Base-by-base conservation (phyloP, 148 eudicot species). In the Rhododendron henanense region DNA sequence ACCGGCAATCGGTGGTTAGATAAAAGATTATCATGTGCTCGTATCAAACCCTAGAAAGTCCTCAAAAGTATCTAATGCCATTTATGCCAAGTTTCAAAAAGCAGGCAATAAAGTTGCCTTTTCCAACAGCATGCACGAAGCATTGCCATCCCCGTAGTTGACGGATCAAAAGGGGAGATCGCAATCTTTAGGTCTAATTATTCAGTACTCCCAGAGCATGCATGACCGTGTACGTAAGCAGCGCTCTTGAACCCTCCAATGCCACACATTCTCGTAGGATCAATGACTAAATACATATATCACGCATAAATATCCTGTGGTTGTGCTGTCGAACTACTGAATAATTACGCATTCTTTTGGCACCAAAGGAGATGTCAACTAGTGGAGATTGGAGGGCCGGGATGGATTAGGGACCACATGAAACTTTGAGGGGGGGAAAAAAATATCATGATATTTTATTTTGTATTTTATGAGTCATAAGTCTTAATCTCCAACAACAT, bases 321-420 rank as follows among this genome's bases (percentile, higher is more conserved):
- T 0, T 6, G 25, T 59, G 65, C 25, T 59, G 0, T 7, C 9
- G 25, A 6, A 6, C 25, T 59, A 5, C n/a, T 59, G 65, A 59
- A 59, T 59, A 21, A 6, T 59, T 59, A 6, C 25, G 21, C 23
- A 3, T 59, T 41, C 65, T 25, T 65, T 23, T 9, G 31, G 41
- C 21, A 73, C 77, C 19, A 14, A 73, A 73, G 9, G 11, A 23
- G 41, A 73, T 33, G 4, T 33, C 1, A 71, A 33, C 41, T 37
- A 39, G 79, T 75, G 25, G 79, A 45, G 57, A 4, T 67, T 1
- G 81, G 19, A 21, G 81, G 48, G 35, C 35, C 35, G 35, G 57
- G 50, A 48, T 75, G 41, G 25, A 63, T 75, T 82, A 2, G 7
- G 85, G 88, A 87, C 88, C 85, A 87, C 88, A 82, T 82, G 47